Percentiles rank a stretch among this genome's conserved stretches.
Evolutionary conservation across 2,329 filamentous ascomycete genomes (phyloP).

Genomic region (Xylaria multiplex): DNA sequence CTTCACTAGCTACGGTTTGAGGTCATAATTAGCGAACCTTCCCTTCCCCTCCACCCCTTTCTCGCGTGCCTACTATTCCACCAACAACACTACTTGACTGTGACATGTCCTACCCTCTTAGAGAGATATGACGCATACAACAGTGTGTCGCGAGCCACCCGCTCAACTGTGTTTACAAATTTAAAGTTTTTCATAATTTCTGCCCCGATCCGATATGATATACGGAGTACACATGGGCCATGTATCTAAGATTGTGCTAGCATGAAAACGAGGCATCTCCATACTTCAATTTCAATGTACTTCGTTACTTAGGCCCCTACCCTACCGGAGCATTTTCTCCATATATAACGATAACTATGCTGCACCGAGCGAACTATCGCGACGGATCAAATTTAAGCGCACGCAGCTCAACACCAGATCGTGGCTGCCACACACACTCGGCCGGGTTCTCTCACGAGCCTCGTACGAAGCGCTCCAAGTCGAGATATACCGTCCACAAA

Average conservation of each 20-base stretch:
- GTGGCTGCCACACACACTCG: slow-evolving; percentile 25
- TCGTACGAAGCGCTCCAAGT: not conserved
- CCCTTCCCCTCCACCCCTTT: not conserved
- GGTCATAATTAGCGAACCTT: not conserved
- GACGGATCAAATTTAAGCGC: not conserved
- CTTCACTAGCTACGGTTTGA: too few species aligned
- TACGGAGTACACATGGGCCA: too few species aligned
- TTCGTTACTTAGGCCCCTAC: not conserved
- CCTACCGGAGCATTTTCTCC: not conserved
- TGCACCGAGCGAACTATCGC: not conserved
- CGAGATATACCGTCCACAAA: slow-evolving; percentile 24
- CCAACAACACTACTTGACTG: too few species aligned
- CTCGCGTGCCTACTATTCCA: too few species aligned
- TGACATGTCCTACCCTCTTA: too few species aligned
- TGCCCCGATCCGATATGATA: too few species aligned
- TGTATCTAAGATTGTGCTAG: too few species aligned
- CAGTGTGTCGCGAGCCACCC: too few species aligned
- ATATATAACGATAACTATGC: not conserved
- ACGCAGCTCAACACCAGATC: slow-evolving; percentile 3
- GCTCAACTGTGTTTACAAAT: too few species aligned
- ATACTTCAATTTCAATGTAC: not conserved
- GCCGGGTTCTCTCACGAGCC: slow-evolving; percentile 23
- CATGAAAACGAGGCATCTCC: not conserved
- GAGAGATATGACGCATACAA: too few species aligned
- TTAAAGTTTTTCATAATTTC: too few species aligned